phyloP scores from a whole-genome alignment of 768 basidiomycete species.

The Lactarius trivialis region DNA sequence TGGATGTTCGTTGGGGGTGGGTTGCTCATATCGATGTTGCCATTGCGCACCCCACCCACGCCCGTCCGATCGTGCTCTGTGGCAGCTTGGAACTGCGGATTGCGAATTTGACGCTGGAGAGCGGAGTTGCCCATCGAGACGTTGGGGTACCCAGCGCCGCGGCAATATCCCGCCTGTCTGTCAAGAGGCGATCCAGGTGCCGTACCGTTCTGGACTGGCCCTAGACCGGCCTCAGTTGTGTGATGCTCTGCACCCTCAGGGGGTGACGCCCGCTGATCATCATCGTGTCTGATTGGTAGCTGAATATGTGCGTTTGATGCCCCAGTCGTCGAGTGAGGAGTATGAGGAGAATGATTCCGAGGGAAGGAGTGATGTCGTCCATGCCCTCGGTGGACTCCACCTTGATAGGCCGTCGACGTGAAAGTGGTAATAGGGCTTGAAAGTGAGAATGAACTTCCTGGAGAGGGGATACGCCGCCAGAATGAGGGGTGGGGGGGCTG shows the following conservation, averaged over 20 bases:
- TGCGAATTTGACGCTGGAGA: background rate
- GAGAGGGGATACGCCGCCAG: conserved; percentile 18
- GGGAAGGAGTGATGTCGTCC: conserved; percentile 4
- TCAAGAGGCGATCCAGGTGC: conserved; percentile 16
- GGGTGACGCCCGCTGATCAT: conserved; percentile 15
- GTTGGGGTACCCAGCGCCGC: conserved; percentile 13
- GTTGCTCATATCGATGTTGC: conserved; percentile 7
- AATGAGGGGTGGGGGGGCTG: conserved; percentile 14
- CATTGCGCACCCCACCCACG: conserved; percentile 6
- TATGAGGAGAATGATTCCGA: conserved; percentile 2
- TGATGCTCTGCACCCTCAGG: conserved; percentile 11
- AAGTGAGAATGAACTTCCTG: conserved; percentile 17
- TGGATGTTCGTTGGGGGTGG: conserved; percentile 1
- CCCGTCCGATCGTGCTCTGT: conserved; percentile 19
- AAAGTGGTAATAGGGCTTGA: conserved; percentile 7
- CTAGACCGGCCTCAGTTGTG: conserved; percentile 17
- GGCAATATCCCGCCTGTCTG: conserved; percentile 11
- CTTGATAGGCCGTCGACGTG: conserved; percentile 9
- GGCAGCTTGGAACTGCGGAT: conserved; percentile 6
- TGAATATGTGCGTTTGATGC: background rate
- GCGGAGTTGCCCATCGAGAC: conserved; percentile 9
- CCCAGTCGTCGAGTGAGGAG: background rate
- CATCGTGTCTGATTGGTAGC: conserved; percentile 8
- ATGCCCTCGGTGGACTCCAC: conserved; percentile 6
- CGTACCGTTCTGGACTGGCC: conserved; percentile 18